phyloP scores from a whole-genome alignment of 2,329 filamentous ascomycete genomes.

The Penicillium sp. region DNA sequence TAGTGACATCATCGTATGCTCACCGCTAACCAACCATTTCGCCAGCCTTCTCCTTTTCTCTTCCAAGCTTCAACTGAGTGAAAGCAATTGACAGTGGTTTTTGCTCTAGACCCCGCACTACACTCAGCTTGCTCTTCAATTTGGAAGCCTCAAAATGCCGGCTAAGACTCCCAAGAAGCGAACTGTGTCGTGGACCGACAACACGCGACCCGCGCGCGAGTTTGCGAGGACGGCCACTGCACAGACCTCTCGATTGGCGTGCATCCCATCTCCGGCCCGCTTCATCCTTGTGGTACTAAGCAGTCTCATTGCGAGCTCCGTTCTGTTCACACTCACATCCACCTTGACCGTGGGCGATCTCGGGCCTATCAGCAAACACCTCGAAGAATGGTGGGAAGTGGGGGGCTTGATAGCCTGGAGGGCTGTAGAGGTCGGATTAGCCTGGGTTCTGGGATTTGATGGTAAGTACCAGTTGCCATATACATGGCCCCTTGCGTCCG shows the following conservation, averaged over 20 bases:
- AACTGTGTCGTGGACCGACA: conserved; percentile 9
- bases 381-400: conserved; percentile 56
- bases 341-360: conserved; percentile 58
- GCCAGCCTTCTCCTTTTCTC: not conserved
- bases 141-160: not conserved
- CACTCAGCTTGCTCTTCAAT: not conserved
- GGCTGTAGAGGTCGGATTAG: conserved; percentile 58
- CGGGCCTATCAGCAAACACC: conserved; percentile 55
- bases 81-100: not conserved
- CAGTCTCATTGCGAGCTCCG: conserved; percentile 54
- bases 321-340: conserved; percentile 56
- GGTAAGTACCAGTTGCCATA: conserved; percentile 24
- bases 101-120: not conserved
- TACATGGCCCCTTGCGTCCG: not conserved
- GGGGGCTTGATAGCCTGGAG: conserved; percentile 49
- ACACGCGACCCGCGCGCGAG: conserved; percentile 8
- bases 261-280: conserved; percentile 30
- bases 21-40: conserved; percentile 19
- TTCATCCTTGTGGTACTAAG: conserved; percentile 43
- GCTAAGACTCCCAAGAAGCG: conserved; percentile 21
- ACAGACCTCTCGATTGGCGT: conserved; percentile 17
- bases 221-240: conserved; percentile 10
- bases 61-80: not conserved
- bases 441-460: conserved; percentile 67
- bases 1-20: conserved; percentile 32